These are phyloP conservation scores for Botrytis sinoallii DNA, from an alignment of 2,329 filamentous ascomycete species.

Conservation along the genomic window DNA sequence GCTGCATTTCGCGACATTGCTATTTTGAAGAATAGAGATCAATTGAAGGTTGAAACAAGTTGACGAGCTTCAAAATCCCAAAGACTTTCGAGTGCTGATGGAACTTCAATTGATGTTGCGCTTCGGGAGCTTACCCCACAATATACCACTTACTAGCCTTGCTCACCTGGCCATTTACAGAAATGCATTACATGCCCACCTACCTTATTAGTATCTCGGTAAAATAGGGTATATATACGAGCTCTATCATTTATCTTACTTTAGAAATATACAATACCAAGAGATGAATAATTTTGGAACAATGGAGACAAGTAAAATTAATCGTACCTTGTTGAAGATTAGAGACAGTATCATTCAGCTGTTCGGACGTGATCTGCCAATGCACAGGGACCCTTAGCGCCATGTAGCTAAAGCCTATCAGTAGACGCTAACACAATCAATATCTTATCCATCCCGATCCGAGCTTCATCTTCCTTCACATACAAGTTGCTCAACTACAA, in stretches of 20 bases:
- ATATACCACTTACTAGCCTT: not conserved
- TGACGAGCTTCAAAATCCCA: not conserved
- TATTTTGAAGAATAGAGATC: not conserved
- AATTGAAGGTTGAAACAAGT: not conserved
- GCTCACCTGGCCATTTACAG: not conserved
- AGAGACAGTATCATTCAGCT: not conserved
- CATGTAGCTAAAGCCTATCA: not conserved
- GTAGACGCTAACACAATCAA: slow-evolving; percentile 1
- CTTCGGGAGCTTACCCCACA: slow-evolving; percentile 7
- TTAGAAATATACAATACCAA: not conserved
- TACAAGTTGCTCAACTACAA: not conserved
- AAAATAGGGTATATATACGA: not conserved
- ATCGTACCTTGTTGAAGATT: not conserved
- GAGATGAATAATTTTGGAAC: not conserved
- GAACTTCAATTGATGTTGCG: not conserved
- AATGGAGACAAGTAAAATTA: not conserved
- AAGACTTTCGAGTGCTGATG: not conserved
- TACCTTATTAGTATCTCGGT: too few species aligned
- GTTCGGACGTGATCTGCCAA: not conserved
- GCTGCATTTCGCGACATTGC: slow-evolving; percentile 39
- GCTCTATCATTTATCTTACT: not conserved
- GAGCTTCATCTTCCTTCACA: not conserved
- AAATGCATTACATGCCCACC: not conserved
- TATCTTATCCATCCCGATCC: not conserved
- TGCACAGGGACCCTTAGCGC: not conserved